Evolutionary conservation across 345 rosid genomes (phyloP), one percentile per base, ranked within the genome.

Genomic region (Lumnitzera littorea): DNA sequence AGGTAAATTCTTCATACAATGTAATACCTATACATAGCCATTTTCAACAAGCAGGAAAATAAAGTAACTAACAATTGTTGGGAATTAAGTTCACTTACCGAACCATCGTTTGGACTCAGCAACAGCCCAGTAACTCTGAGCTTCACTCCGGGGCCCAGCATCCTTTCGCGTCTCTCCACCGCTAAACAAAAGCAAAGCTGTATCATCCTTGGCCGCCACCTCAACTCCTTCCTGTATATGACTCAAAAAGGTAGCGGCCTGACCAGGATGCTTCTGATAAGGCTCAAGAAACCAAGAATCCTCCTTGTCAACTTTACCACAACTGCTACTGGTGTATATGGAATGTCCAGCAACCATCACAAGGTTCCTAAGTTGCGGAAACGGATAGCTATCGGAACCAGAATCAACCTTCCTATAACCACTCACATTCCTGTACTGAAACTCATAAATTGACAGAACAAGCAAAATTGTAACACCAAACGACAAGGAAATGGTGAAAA

Each of bases 261-360:
- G 97, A 54, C 99, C 97, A 1, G 88, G 90, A 77, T 88, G 75
- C 82, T 77, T 86, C 83, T 94, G 99, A 72, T 94, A 90, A 53
- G 96, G 70, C 80, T 90, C 97, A 76, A 94, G 75, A 81, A 86
- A 80, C 99, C 99, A 94, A 47, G 95, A 90, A 55, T 83, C 87
- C 79, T 94, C 99, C 64, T 80, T 75, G 62, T 94, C 99, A 15
- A 74, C 72, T 56, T 78, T 86, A 51, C 80, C 99, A 56, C 97
- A 90, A 60, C 77, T 68, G 64, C 82, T 81, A 67, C 97, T 86
- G 0, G 95, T 81, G 60, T 94, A 94, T 51, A 94, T 81, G 9
- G 97, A 90, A 72, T 94, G 99, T n/a, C 97, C 96, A 58, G 99
- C 97, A 5, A 94, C 97, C 96, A 90, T 94, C 61, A 94, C 91